Evolutionary conservation across 257 asterid species (phyloP).

Genomic region (Gardenia jasminoides): DNA sequence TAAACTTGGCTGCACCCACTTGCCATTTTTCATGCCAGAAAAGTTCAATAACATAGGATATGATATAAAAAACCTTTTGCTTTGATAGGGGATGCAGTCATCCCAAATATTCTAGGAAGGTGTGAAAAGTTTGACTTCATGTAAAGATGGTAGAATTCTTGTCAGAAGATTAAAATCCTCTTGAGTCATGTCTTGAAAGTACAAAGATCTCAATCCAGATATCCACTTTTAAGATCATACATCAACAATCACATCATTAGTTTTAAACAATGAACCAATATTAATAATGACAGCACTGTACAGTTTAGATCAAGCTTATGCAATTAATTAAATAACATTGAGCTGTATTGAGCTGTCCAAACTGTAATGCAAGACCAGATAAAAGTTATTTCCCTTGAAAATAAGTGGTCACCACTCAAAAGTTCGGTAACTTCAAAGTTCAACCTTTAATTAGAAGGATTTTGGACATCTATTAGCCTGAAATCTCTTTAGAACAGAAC

Average conservation of each 20-base stretch:
- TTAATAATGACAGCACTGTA: background rate
- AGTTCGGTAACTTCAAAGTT: background rate
- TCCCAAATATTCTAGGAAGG: slow-evolving; percentile 87
- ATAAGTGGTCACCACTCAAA: too few species aligned
- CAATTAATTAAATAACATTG: background rate
- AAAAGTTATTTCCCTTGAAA: background rate
- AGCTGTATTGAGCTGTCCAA: background rate
- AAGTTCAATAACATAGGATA: background rate
- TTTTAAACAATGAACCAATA: background rate
- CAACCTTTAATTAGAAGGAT: background rate
- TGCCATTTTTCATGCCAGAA: slow-evolving; percentile 9
- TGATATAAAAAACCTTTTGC: slow-evolving; percentile 54
- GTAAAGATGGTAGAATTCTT: slow-evolving; percentile 67
- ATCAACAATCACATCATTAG: background rate
- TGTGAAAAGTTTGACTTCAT: slow-evolving; percentile 21
- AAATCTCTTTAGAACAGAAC: too few species aligned
- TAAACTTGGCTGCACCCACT: background rate
- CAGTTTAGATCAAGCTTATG: background rate
- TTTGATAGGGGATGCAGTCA: slow-evolving; percentile 96
- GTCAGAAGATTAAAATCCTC: slow-evolving; percentile 8
- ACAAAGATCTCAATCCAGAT: background rate
- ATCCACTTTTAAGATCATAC: background rate
- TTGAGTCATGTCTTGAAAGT: background rate
- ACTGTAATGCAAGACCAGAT: background rate
- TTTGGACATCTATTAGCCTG: background rate